Conservation (phyloP, 805 yeast genomes). For the Ogataea paradorogensis region DNA sequence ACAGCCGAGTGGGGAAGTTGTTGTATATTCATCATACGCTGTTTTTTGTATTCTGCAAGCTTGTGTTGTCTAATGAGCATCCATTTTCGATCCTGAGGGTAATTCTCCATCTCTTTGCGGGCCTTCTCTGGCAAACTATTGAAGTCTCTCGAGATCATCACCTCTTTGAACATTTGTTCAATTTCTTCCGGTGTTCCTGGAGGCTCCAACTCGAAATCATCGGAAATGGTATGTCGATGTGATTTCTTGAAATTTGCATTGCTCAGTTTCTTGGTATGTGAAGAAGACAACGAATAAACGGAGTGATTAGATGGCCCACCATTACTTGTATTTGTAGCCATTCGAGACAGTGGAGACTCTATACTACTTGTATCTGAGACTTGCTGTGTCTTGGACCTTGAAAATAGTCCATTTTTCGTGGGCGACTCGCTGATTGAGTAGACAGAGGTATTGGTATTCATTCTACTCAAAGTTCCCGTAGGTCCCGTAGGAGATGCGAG, state of each 20-base stretch:
- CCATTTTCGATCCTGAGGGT: conserved; percentile 82
- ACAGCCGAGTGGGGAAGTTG: conserved; percentile 11
- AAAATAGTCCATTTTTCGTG: conserved; percentile 21
- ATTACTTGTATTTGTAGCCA: conserved; percentile 26
- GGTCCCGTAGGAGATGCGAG: conserved; percentile 13
- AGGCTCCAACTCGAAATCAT: conserved; percentile 53
- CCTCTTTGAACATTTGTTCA: conserved; percentile 69
- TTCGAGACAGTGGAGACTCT: conserved; percentile 28
- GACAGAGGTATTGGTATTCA: conserved; percentile 18
- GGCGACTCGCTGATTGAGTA: conserved; percentile 22
- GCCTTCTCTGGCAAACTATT: conserved; percentile 61
- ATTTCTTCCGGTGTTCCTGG: conserved; percentile 67
- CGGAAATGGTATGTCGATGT: conserved; percentile 36
- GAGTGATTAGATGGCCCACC: conserved; percentile 17
- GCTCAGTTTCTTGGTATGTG: conserved; percentile 30
- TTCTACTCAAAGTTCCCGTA: conserved; percentile 15
- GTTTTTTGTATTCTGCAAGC: conserved; percentile 67
- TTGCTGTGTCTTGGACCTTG: conserved; percentile 17
- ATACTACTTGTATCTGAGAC: conserved; percentile 19
- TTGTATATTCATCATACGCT: conserved; percentile 22
- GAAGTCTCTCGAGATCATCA: conserved; percentile 83
- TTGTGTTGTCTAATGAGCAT: conserved; percentile 85
- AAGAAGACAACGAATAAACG: conserved; percentile 27
- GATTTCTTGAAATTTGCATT: conserved; percentile 27
- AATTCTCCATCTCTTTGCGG: conserved; percentile 70